A percentile compares a stretch with the other conserved stretches of the same genome.
phyloP scores from a whole-genome alignment of 75 land plant species.

The Cupressus sempervirens region DNA sequence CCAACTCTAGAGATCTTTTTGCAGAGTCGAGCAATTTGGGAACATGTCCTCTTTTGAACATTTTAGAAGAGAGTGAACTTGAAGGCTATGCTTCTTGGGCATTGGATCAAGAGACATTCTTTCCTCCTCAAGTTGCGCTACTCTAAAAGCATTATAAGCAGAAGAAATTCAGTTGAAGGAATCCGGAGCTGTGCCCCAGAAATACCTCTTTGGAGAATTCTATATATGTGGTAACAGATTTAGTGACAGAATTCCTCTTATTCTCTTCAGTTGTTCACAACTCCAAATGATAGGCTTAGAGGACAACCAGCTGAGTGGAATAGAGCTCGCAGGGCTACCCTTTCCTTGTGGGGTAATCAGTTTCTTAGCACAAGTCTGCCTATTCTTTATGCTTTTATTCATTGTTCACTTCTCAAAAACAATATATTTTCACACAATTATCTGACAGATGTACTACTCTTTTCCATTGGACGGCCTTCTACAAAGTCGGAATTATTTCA shows the following conservation, averaged over 20 bases:
- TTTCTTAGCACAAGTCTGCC: no score
- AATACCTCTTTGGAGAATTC: not conserved
- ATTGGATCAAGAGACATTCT: not conserved
- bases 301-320: no score
- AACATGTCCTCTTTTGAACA: not conserved
- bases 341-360: not conserved
- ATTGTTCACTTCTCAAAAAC: not conserved
- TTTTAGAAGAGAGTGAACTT: not conserved
- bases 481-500: not conserved
- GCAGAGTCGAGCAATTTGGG: not conserved
- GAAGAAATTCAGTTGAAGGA: slow-evolving; percentile 7
- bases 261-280: not conserved
- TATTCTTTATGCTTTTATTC: not conserved
- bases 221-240: slow-evolving; percentile 10
- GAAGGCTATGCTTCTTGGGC: no score
- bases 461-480: not conserved
- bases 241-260: not conserved
- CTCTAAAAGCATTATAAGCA: slow-evolving; percentile 13
- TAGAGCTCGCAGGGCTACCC: not conserved
- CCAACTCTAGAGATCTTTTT: not conserved
- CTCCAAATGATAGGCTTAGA: not conserved
- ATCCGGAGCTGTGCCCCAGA: slow-evolving; percentile 9
- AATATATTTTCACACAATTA: not conserved
- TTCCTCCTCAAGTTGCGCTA: slow-evolving; percentile 1
- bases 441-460: not conserved